Percentiles rank a stretch among this genome's conserved stretches.
phyloP scores from a whole-genome alignment of 2,329 filamentous ascomycete genomes.

The Purpureocillium takamizusanense region DNA sequence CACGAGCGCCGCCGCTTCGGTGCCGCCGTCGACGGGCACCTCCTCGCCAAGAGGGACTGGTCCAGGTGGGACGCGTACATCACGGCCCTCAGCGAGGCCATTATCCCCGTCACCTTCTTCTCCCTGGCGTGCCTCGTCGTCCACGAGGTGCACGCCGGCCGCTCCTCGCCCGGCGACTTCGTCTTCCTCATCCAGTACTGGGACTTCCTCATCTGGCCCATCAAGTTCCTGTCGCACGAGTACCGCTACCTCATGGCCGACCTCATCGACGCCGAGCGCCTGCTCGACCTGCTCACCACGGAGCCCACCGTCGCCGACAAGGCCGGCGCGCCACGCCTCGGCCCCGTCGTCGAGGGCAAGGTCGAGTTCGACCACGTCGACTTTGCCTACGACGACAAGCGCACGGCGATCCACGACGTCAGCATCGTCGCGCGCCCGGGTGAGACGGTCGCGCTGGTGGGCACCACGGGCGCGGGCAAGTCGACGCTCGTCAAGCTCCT shows the following conservation, averaged over 20 bases:
- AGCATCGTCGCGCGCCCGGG: constrained; percentile 39
- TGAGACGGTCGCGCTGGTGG: constrained; percentile 50
- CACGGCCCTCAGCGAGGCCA: background rate
- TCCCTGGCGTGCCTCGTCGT: constrained; percentile 10
- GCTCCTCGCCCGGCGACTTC: constrained; percentile 31
- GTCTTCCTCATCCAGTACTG: constrained; percentile 60
- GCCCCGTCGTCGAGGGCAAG: constrained; percentile 30
- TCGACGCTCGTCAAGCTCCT: constrained; percentile 54
- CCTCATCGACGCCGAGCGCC: constrained; percentile 56
- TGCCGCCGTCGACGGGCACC: constrained; percentile 1
- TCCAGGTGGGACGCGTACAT: constrained; percentile 3
- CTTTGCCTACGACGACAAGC: constrained; percentile 47
- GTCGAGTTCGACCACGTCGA: constrained; percentile 45
- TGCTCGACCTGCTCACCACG: constrained; percentile 47
- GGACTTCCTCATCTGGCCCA: constrained; percentile 31
- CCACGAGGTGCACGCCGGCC: constrained; percentile 4
- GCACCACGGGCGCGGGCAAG: constrained; percentile 54
- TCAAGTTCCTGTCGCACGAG: constrained; percentile 22
- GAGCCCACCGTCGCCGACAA: constrained; percentile 45
- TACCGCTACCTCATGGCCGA: constrained; percentile 23
- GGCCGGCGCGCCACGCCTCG: constrained; percentile 32
- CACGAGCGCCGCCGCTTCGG: constrained; percentile 10
- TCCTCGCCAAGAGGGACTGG: background rate
- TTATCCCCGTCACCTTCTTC: constrained; percentile 6
- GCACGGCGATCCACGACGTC: constrained; percentile 38